A percentile compares a stretch with the other conserved stretches of the same genome.
Conservation (phyloP, 345 rosid species). For the Raphanus sativus region DNA sequence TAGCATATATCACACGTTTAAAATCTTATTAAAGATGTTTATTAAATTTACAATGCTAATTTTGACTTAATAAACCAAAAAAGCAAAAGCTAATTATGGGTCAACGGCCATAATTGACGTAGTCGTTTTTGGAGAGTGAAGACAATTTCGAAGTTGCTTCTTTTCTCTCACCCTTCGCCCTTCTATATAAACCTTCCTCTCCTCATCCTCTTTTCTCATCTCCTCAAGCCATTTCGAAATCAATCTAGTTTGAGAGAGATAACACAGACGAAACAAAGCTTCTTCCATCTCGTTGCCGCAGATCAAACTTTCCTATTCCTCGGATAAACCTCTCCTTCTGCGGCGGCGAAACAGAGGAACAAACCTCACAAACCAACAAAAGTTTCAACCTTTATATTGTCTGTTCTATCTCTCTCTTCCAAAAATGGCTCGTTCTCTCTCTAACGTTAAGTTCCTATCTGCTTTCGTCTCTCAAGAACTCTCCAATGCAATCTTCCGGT, state of each 20-base stretch:
- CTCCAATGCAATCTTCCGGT: conserved; percentile 42
- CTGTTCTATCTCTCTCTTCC: conserved; percentile 23
- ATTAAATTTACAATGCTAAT: background rate
- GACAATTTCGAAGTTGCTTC: conserved; percentile 4
- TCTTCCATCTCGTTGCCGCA: conserved; percentile 34
- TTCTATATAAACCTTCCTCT: background rate
- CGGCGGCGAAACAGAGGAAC: conserved; percentile 21
- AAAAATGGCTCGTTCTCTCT: conserved; percentile 39
- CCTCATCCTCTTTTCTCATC: background rate
- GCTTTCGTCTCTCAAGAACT: conserved; percentile 37
- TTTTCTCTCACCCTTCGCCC: background rate
- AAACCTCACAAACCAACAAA: background rate
- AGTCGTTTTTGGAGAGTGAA: conserved; percentile 28
- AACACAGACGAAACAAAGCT: background rate
- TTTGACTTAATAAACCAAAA: background rate
- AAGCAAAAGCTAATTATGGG: conserved; percentile 20
- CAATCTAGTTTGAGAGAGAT: background rate
- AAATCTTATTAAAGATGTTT: background rate
- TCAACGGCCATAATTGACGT: conserved; percentile 38
- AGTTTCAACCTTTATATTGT: conserved; percentile 9
- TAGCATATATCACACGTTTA: background rate
- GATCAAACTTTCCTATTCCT: background rate
- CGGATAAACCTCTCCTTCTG: conserved; percentile 20
- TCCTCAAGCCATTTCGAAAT: background rate
- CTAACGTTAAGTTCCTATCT: conserved; percentile 40